Evolutionary conservation across 2,329 filamentous ascomycete species (phyloP), one percentile per base, ranked within the genome.

Genomic region (Colletotrichum sp.): DNA sequence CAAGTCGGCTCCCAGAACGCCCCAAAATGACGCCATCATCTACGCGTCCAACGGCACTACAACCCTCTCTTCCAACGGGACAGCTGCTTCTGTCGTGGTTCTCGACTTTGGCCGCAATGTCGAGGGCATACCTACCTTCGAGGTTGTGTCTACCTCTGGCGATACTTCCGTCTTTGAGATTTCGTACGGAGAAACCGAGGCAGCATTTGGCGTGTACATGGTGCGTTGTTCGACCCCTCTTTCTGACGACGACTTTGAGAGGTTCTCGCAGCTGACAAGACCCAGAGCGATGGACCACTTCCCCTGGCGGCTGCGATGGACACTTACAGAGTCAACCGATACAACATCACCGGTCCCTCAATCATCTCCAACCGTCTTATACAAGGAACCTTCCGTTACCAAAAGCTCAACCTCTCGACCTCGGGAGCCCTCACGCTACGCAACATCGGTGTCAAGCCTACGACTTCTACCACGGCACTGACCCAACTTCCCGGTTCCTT

Each of bases 321-420:
- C 62, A 83, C 82, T 1, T 85, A 84, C 74, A 78, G 83, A 10
- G 77, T 85, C 5, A 85, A 83, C 44, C 78, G 76, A 7, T 85
- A 85, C 78, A 84, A 84, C 68, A 79, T 85, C 66, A 81, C 80
- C 9, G 71, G 69, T 6, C 59, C 77, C 6, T 77, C 71, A 0
- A 57, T 68, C n/a, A 77, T 82, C 28, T 80, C 77, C 0, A 85
- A 84, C 75, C 80, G 81, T 26, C 80, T 85, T 8, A 79, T 85
- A n/a, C 84, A 85, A 76, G 84, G 84, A 7, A 82, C 79, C 12
- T 81, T 85, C 44, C 79, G 83, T 8, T 86, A 85, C 74, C 84
- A 85, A 76, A 84, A 85, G 75, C 77, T 85, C 15, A 84, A 83
- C 39, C 78, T 86, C 1, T 83, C 81, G 1, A 81, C 81, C 3